A percentile compares a stretch with the other conserved stretches of the same genome.
Evolutionary conservation across 441 rosid species (phyloP).

Genomic region (Daphne laureola): DNA sequence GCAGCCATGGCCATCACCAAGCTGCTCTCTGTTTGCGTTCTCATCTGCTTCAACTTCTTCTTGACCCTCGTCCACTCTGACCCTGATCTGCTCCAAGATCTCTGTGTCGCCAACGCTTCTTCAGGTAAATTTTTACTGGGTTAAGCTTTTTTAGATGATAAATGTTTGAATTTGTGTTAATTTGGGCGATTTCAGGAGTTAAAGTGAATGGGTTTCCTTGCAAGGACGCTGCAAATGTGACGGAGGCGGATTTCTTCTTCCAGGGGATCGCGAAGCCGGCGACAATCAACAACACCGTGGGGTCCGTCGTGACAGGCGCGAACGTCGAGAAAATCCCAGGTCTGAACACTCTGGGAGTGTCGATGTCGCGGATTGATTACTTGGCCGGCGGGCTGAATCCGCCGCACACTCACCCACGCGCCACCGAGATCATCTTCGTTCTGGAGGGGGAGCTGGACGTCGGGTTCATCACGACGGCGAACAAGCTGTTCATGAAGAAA

Average conservation of each 20-base stretch:
- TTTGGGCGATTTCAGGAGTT: conserved; percentile 18
- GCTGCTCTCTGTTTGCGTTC: conserved; percentile 15
- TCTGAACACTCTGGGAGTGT: conserved; percentile 83
- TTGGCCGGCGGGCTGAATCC: conserved; percentile 71
- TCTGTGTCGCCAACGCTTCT: conserved; percentile 54
- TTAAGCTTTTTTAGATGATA: background rate
- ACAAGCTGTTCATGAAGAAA: conserved; percentile 48
- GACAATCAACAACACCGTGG: conserved; percentile 42
- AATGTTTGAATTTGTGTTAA: background rate
- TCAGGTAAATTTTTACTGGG: conserved; percentile 35
- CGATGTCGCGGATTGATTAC: conserved; percentile 64
- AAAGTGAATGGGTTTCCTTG: conserved; percentile 77
- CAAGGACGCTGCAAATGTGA: conserved; percentile 48
- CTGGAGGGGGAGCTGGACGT: conserved; percentile 74
- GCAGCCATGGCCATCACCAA: conserved; percentile 24
- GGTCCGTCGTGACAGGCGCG: conserved; percentile 60
- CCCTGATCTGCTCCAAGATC: conserved; percentile 76
- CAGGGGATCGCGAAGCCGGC: conserved; percentile 54
- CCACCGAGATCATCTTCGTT: conserved; percentile 69
- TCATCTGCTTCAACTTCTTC: conserved; percentile 23
- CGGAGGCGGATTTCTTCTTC: conserved; percentile 67
- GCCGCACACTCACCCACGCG: conserved; percentile 92
- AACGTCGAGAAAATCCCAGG: conserved; percentile 79
- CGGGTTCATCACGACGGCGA: conserved; percentile 72
- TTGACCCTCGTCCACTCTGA: conserved; percentile 36